Base-by-base conservation (phyloP, 1,139 yeast genomes). In the Scheffersomyces quercinus region DNA sequence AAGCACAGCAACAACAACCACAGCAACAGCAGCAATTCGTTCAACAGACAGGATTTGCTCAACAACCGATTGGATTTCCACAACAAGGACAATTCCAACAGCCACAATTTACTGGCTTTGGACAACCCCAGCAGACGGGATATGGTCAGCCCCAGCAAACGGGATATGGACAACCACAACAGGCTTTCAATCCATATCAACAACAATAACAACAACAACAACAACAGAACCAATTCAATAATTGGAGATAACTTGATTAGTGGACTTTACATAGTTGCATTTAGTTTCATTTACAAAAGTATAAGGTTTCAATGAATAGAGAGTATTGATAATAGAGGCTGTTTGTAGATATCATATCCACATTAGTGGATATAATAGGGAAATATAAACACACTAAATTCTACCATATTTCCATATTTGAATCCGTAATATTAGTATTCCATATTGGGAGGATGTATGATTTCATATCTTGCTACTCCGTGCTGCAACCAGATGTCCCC, bases 21-120 rank as follows among this genome's bases (percentile, higher is more conserved):
- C 58, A 43, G 20, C 52, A 43, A 26, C 51, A 42, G n/a, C 53
- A 46, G 40, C 64, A 53, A 42, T 71, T 55, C 35, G 10, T 15
- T 13, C 45, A 41, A 28, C 33, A 37, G 14, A 36, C 45, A 29
- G 50, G 51, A 14, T 45, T 41, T 38, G 36, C 36, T n/a, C 52
- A 45, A 28, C 55, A 53, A 32, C 50, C 28, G 29, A 6, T 32
- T 12, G 38, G 44, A 42, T 24, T 31, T 16, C 31, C 12, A 42
- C 50, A 13, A 38, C 42, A 36, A 33, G 29, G 13, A 5, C 46
- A 38, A 34, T 11, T 36, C 5, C 47, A 49, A 28, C 47, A 49
- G 35, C 41, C 52, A 6, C 58, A 54, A 34, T 54, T 45, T 29
- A 52, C 56, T 3, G 58, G 58, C 1, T 54, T 51, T 33, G 47